Evolutionary conservation across 225 moss, liverwort and hornwort genomes (phyloP).

Genomic region (Takakia lepidozioides): DNA sequence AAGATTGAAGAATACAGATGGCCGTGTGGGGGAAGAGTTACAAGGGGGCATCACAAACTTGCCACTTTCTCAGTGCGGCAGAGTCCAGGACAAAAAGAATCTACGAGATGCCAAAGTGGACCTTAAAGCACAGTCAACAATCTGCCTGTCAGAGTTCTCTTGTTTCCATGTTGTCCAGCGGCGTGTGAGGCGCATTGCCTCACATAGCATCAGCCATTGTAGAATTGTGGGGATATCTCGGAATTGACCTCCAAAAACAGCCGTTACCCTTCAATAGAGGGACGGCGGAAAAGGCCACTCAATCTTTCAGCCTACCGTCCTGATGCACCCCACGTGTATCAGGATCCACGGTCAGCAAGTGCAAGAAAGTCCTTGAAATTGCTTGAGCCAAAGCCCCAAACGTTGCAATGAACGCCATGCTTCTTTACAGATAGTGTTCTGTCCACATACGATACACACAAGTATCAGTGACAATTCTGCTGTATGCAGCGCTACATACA

Average conservation of each 20-base stretch:
- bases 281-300: not conserved
- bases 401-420: not conserved
- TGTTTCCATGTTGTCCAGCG: constrained; percentile 10
- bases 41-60: too few species aligned
- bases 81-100: constrained; percentile 1
- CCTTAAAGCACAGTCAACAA: constrained; percentile 7
- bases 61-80: not conserved
- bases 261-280: not conserved
- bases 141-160: constrained; percentile 13
- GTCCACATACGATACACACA: not conserved
- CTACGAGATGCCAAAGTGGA: too few species aligned
- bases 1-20: too few species aligned
- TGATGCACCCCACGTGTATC: too few species aligned
- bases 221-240: not conserved
- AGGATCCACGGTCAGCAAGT: not conserved
- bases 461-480: too few species aligned
- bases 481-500: too few species aligned
- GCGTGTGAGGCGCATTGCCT: constrained; percentile 1
- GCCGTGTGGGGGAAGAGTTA: too few species aligned
- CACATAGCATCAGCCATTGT: not conserved
- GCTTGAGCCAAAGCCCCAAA: not conserved
- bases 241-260: not conserved
- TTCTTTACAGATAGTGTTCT: constrained; percentile 21
- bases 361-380: not conserved
- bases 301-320: not conserved